Evolutionary conservation across 2,329 filamentous ascomycete genomes (phyloP).

Genomic region (Ophiostoma angusticollis): DNA sequence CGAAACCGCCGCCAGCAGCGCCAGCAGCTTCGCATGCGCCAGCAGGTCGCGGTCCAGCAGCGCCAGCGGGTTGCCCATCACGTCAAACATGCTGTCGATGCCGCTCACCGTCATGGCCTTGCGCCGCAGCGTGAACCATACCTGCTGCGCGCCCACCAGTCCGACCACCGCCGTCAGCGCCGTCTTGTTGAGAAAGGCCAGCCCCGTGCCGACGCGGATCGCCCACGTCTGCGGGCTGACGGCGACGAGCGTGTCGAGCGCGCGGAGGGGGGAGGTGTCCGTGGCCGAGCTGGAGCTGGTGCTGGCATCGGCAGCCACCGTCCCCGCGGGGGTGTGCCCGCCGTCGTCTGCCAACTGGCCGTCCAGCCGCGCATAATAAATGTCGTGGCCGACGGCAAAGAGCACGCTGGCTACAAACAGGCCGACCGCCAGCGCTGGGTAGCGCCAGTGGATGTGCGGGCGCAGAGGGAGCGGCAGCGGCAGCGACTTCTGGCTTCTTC

Average conservation of each 20-base stretch:
- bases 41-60: slow-evolving; percentile 1
- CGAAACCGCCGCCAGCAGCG: background rate
- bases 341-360: slow-evolving; percentile 5
- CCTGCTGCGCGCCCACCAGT: slow-evolving; percentile 6
- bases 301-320: background rate
- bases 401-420: background rate
- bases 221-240: slow-evolving; percentile 6
- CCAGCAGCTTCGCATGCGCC: slow-evolving; percentile 5
- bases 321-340: too few species aligned
- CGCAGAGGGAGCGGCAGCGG: background rate
- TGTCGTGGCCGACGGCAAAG: slow-evolving; percentile 4
- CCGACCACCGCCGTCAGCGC: background rate
- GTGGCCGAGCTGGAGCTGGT: background rate
- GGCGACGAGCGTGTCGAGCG: background rate
- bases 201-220: slow-evolving; percentile 5
- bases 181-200: slow-evolving; percentile 7
- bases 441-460: slow-evolving; percentile 2
- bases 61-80: slow-evolving; percentile 4
- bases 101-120: slow-evolving; percentile 2
- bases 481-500: too few species aligned
- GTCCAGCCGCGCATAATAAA: slow-evolving; percentile 1
- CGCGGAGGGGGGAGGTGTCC: too few species aligned
- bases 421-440: background rate
- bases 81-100: slow-evolving; percentile 7
- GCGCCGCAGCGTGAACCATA: slow-evolving; percentile 8